Percentiles rank a stretch among this genome's conserved stretches.
phyloP scores from a whole-genome alignment of 495 filamentous ascomycete genomes.

The Aspergillus nidulans region DNA sequence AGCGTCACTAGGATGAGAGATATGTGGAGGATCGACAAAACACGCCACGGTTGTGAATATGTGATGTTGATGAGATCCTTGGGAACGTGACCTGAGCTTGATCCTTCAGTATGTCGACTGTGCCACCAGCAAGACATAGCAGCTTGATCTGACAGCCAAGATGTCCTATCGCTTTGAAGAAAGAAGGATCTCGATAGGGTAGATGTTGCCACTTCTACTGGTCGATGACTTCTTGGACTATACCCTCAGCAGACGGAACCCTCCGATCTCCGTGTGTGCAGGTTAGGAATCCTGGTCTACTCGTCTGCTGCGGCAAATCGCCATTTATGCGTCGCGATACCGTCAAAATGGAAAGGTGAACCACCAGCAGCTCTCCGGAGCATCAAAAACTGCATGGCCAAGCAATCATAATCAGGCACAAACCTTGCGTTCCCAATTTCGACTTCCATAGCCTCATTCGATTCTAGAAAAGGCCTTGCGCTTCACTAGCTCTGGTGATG shows the following conservation, averaged over 20 bases:
- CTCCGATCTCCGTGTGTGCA: not conserved
- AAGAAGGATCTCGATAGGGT: not conserved
- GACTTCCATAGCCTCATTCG: not conserved
- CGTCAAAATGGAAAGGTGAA: no score
- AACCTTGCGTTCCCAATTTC: not conserved
- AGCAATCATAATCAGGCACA: not conserved
- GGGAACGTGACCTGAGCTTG: not conserved
- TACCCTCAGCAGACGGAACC: not conserved
- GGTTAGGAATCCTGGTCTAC: not conserved
- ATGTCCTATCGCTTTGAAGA: not conserved
- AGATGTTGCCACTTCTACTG: not conserved
- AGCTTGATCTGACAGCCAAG: not conserved
- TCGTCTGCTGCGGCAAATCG: not conserved
- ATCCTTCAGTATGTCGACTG: not conserved
- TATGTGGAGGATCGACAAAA: constrained; percentile 8
- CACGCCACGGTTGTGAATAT: not conserved
- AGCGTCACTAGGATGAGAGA: not conserved
- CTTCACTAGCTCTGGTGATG: not conserved
- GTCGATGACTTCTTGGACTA: not conserved
- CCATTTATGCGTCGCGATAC: not conserved
- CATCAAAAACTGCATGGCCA: not conserved
- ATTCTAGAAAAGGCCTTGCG: not conserved
- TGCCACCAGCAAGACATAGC: not conserved
- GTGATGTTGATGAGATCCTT: not conserved
- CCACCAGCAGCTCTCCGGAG: no score